phyloP scores from a whole-genome alignment of 345 rosid genomes.

The Aegle marmelos region DNA sequence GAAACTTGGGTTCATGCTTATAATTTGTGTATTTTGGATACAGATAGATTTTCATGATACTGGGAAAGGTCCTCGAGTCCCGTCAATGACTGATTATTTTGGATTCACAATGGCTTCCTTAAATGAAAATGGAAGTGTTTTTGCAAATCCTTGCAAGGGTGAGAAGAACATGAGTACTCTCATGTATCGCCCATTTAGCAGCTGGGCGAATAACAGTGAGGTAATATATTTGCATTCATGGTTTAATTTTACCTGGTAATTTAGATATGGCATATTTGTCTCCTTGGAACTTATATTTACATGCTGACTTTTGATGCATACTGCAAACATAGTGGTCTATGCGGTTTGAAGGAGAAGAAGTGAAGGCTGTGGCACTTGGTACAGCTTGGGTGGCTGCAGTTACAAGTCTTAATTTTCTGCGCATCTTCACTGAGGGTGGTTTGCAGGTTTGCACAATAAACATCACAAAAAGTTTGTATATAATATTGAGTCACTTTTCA shows the following conservation, averaged over 20 bases:
- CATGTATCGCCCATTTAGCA: conserved; percentile 83
- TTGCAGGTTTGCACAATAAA: conserved; percentile 64
- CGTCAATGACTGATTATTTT: conserved; percentile 91
- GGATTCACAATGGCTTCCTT: conserved; percentile 96
- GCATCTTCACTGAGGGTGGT: conserved; percentile 86
- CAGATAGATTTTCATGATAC: conserved; percentile 99
- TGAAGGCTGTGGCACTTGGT: conserved; percentile 85
- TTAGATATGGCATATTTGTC: not conserved
- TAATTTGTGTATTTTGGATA: conserved; percentile 16
- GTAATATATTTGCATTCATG: conserved; percentile 32
- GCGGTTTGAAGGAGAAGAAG: conserved; percentile 98
- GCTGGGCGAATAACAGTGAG: conserved; percentile 95
- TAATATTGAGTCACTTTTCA: not conserved
- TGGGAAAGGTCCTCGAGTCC: conserved; percentile 85
- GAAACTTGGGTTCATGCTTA: not conserved
- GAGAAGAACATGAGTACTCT: conserved; percentile 92
- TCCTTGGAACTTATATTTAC: not conserved
- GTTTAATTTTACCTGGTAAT: not conserved
- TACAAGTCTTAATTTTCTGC: conserved; percentile 87
- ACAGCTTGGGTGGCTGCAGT: conserved; percentile 90
- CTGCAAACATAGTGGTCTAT: conserved; percentile 80
- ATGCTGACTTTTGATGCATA: conserved; percentile 26
- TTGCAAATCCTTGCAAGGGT: conserved; percentile 92
- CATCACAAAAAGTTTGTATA: conserved; percentile 11
- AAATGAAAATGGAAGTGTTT: conserved; percentile 85